A percentile compares a stretch with the other conserved stretches of the same genome.
These are phyloP conservation scores for Gossypium gossypioides DNA, from an alignment of 441 rosid genomes.

Conservation along the genomic window DNA sequence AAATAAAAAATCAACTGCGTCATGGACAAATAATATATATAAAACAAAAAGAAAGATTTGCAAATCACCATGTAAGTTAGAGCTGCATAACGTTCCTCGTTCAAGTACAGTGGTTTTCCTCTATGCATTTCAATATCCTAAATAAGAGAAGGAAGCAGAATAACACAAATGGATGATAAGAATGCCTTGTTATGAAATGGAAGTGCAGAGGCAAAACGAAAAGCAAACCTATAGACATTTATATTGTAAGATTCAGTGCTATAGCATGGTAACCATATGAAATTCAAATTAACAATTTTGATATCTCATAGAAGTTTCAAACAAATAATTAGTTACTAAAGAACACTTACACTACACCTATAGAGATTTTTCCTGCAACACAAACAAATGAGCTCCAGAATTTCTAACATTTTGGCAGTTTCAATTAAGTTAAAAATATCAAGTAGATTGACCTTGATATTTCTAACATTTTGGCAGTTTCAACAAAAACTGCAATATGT, in stretches of 20 bases:
- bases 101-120: constrained; percentile 90
- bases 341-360: neutral
- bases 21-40: neutral
- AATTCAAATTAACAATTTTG: neutral
- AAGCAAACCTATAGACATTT: neutral
- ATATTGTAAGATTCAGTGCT: neutral
- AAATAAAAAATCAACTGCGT: neutral
- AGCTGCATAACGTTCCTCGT: constrained; percentile 94
- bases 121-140: constrained; percentile 73
- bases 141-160: neutral
- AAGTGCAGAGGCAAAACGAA: neutral
- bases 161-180: neutral
- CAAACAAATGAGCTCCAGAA: neutral
- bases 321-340: neutral
- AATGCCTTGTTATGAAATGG: neutral
- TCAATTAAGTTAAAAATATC: neutral
- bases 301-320: neutral
- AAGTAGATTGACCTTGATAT: neutral
- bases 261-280: neutral
- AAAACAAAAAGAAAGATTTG: constrained; percentile 8
- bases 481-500: neutral
- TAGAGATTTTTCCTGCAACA: neutral
- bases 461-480: neutral
- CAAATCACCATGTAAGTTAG: constrained; percentile 64
- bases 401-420: neutral